These are phyloP conservation scores for Aurifilum marmelostoma DNA, from an alignment of 2,329 filamentous ascomycete species.

Conservation along the genomic window DNA sequence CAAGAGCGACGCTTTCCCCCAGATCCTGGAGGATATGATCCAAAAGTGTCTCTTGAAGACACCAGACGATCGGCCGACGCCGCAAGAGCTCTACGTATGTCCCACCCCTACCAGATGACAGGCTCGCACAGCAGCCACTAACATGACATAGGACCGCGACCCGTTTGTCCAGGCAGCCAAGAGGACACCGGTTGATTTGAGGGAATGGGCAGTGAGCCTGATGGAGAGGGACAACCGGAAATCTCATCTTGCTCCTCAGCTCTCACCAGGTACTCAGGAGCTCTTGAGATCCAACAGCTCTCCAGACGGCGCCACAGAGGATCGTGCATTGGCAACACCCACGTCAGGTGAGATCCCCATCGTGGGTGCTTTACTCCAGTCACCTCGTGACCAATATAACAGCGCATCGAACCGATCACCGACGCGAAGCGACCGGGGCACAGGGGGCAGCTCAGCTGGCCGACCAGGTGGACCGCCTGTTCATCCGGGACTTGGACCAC, in stretches of 20 bases:
- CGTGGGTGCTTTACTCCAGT: constrained; percentile 55
- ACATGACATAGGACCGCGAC: constrained; percentile 72
- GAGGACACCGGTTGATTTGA: constrained; percentile 89
- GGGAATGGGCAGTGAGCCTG: constrained; percentile 90
- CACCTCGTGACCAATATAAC: constrained; percentile 54
- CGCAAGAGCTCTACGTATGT: constrained; percentile 87
- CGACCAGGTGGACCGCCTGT: constrained; percentile 47
- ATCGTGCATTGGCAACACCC: constrained; percentile 59
- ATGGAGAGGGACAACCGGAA: constrained; percentile 96
- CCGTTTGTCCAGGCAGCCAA: constrained; percentile 96
- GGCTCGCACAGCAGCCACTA: constrained; percentile 4
- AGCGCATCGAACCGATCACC: constrained; percentile 55
- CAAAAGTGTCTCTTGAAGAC: constrained; percentile 93
- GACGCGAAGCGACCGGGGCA: constrained; percentile 48
- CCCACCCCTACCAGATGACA: background rate
- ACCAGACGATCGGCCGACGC: constrained; percentile 85
- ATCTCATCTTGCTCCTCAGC: constrained; percentile 82
- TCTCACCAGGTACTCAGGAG: constrained; percentile 77
- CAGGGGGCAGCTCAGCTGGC: constrained; percentile 47
- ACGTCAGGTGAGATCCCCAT: constrained; percentile 76
- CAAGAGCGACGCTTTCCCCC: constrained; percentile 96
- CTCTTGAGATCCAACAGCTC: constrained; percentile 69
- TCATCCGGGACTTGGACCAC: constrained; percentile 58
- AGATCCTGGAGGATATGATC: constrained; percentile 94
- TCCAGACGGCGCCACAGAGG: constrained; percentile 53